Percentiles rank a stretch among this genome's conserved stretches.
Evolutionary conservation across 176 grass and related monocot species (phyloP).

Genomic region (Bolboschoenus planiculmis): DNA sequence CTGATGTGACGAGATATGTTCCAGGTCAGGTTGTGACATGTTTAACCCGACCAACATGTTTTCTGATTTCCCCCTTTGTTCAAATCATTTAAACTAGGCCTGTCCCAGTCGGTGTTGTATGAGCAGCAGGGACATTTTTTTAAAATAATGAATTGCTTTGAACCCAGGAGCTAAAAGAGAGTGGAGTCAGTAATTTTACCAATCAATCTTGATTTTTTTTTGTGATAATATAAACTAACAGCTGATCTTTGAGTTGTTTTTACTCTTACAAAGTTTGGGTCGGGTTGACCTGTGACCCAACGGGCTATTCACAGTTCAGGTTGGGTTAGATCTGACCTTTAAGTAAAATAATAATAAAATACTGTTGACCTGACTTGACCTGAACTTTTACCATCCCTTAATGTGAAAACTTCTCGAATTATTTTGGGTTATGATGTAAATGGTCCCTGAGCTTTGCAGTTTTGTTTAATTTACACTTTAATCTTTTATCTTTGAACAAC

Average conservation of each 20-base stretch:
- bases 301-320: no score
- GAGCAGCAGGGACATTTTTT: no score
- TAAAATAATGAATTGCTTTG: no score
- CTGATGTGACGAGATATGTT: no score
- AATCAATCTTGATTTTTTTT: background rate
- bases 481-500: background rate
- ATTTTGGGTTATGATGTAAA: background rate
- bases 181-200: background rate
- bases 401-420: background rate
- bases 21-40: background rate
- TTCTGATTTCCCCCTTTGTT: background rate
- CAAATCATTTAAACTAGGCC: background rate
- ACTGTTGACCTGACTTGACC: no score
- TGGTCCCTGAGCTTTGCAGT: background rate
- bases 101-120: background rate
- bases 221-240: background rate
- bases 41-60: background rate
- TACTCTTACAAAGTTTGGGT: no score
- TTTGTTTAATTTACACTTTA: background rate
- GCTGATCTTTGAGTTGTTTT: no score
- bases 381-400: background rate
- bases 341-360: no score
- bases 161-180: background rate
- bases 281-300: no score
- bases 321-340: no score